These are phyloP conservation scores for Thelonectria blattea DNA, from an alignment of 2,329 filamentous ascomycete species.

Conservation along the genomic window DNA sequence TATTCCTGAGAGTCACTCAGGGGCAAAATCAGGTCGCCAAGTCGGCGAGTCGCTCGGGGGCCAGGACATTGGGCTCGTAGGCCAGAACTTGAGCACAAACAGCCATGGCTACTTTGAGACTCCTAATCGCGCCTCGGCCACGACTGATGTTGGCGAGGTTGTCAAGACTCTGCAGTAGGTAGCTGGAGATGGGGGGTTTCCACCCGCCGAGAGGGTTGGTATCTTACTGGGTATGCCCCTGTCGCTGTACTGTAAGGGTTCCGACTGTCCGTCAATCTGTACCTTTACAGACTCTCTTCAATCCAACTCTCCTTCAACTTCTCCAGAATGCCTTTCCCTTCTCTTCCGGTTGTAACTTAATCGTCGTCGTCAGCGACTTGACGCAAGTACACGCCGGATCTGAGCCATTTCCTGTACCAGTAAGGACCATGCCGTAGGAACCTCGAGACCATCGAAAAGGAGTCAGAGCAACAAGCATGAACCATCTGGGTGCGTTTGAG, in stretches of 20 bases:
- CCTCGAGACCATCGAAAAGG: not conserved
- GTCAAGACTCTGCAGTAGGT: not conserved
- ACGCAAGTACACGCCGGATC: too few relatives aligned
- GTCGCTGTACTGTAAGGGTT: too few relatives aligned
- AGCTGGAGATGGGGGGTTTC: not conserved
- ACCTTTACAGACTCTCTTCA: too few relatives aligned
- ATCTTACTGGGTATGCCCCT: too few relatives aligned
- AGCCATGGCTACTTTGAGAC: slow-evolving; percentile 16
- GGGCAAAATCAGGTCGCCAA: not conserved
- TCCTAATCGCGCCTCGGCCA: slow-evolving; percentile 6
- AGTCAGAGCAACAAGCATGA: not conserved
- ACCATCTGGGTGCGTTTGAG: not conserved
- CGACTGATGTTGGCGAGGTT: slow-evolving; percentile 5
- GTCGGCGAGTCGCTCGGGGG: slow-evolving; percentile 8
- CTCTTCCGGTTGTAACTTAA: too few relatives aligned
- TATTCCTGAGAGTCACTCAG: not conserved
- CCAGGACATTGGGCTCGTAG: slow-evolving; percentile 7
- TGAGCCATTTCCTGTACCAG: too few relatives aligned
- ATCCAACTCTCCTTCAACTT: too few relatives aligned
- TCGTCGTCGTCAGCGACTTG: not conserved
- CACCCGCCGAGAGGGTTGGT: not conserved
- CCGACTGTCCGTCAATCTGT: too few relatives aligned
- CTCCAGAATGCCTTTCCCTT: too few relatives aligned
- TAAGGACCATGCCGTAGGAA: not conserved
- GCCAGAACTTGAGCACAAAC: slow-evolving; percentile 13